Base-by-base conservation (phyloP, 805 yeast species). In the Lipomyces oligophaga region DNA sequence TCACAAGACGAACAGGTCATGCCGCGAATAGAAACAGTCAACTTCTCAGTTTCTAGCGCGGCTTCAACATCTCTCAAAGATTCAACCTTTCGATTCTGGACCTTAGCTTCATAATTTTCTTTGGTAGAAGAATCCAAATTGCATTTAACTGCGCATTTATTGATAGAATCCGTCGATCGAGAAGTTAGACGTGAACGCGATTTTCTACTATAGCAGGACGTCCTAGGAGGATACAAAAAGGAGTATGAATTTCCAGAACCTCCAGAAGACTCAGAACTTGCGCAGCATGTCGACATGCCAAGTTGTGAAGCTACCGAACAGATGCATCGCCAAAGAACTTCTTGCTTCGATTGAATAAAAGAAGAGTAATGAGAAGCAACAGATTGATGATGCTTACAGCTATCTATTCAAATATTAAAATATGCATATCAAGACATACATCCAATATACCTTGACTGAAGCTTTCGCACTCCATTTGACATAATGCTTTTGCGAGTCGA, bases 1-100 rank as follows among this genome's bases (percentile, higher is more conserved):
- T 47, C 52, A 30, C 52, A 47, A 16, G 45, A 38, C 7, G 52
- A 38, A 26, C 52, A 47, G 21, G 48, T 47, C 52, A 47, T 47
- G 10, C 52, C 52, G n/a, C 21, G 37, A 7, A 47, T 43, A 2
- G 51, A 47, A 8, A 47, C 33, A 3, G 43, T 30, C 20, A 47
- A 30, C 7, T 46, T 24, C 24, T 47, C 51, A 4, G 18, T 18
- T 6, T 36, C n/a, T 8, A 16, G 16, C 2, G 24, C 24, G 16
- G 39, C 34, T 25, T 47, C 51, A 20, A 43, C 16, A 32, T 47
- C 51, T 31, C 34, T 31, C 16, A 26, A 8, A 26, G 16, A 31
- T 11, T 33, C 19, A 16, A 10, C 7, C 10, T 33, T n/a, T 15
- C 16, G 20, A 18, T 13, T 10, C 10, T 8, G 19, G 24, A 27